These are phyloP conservation scores for Leptographium lundbergii DNA, from an alignment of 2,329 filamentous ascomycete species.

Conservation along the genomic window DNA sequence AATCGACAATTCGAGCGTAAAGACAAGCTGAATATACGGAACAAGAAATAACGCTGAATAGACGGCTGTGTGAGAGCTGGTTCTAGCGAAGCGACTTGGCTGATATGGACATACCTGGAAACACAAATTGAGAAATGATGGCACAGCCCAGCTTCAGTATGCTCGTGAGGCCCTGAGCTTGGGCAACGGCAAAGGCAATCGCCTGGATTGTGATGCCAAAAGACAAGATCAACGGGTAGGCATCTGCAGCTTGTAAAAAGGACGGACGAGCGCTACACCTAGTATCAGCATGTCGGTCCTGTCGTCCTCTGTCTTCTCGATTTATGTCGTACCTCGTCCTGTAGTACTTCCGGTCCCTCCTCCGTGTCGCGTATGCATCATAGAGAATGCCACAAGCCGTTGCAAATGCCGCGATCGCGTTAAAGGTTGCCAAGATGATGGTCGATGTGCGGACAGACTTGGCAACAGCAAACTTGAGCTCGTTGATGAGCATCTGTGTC, in stretches of 20 bases:
- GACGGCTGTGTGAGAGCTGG: neutral
- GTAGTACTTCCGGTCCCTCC: slow-evolving; percentile 26
- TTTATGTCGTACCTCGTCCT: slow-evolving; percentile 25
- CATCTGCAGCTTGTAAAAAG: slow-evolving; percentile 33
- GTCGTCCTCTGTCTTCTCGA: neutral
- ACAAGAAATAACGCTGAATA: slow-evolving; percentile 53
- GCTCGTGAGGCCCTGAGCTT: slow-evolving; percentile 39
- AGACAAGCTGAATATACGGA: slow-evolving; percentile 52
- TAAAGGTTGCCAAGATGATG: slow-evolving; percentile 49
- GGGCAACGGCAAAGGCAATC: slow-evolving; percentile 41
- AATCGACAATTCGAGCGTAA: slow-evolving; percentile 47
- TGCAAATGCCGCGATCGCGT: slow-evolving; percentile 42
- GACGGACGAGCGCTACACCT: slow-evolving; percentile 19
- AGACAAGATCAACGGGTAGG: slow-evolving; percentile 44
- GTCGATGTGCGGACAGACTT: slow-evolving; percentile 49
- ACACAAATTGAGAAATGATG: slow-evolving; percentile 42
- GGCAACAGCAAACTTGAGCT: slow-evolving; percentile 37
- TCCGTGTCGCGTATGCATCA: slow-evolving; percentile 37
- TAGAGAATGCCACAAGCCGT: slow-evolving; percentile 44
- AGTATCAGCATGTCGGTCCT: neutral
- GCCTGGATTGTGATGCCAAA: slow-evolving; percentile 46
- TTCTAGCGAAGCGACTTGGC: neutral
- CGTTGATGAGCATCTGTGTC: slow-evolving; percentile 30
- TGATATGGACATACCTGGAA: slow-evolving; percentile 35
- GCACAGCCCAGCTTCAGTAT: slow-evolving; percentile 40